Evolutionary conservation across 345 rosid genomes (phyloP), one percentile per base, ranked within the genome.

Genomic region (Fremontodendron californicum): DNA sequence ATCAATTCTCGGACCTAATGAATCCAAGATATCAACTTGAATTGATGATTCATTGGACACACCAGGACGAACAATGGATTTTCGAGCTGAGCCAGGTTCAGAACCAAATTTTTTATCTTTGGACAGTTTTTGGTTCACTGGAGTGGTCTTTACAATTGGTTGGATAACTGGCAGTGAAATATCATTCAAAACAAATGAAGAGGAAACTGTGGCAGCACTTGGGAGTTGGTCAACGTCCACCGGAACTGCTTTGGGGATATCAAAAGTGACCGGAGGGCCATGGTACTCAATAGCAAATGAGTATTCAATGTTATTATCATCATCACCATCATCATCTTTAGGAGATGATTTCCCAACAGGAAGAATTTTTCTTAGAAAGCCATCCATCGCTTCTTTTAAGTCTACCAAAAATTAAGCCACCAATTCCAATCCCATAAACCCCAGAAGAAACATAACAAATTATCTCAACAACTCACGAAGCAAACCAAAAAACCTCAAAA

Each of bases 281-380:
- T 82, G 81, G 75, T 95, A 93, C 90, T 83, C 92, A 8, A 29
- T 5, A 2, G 99, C 96, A 75, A 95, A 82, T 31, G 98, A 93
- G 81, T 86, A 95, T 4, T 91, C 96, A 33, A 67, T 31, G 35
- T 39, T 82, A 52, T 74, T 37, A 73, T 77, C 80, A 48, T 75
- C 84, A 55, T 87, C 92, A 21, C 80, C 81, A 65, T 81, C 81
- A 39, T 79, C 85, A 15, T 77, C 78, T 74, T 69, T 82, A 71
- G 82, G 71, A 74, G 39, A 46, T 23, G 91, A 76, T 58, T 85
- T 61, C 39, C 60, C 83, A 60, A 82, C 45, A 78, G 88, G 88
- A 79, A 89, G 48, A 13, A 93, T 23, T 82, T 90, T 92, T 52
- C 89, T 86, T 57, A 92, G 75, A 55, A 87, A 48, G 57, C 82